Base-by-base conservation (phyloP, 768 basidiomycete species). In the Phylloporus sp. region DNA sequence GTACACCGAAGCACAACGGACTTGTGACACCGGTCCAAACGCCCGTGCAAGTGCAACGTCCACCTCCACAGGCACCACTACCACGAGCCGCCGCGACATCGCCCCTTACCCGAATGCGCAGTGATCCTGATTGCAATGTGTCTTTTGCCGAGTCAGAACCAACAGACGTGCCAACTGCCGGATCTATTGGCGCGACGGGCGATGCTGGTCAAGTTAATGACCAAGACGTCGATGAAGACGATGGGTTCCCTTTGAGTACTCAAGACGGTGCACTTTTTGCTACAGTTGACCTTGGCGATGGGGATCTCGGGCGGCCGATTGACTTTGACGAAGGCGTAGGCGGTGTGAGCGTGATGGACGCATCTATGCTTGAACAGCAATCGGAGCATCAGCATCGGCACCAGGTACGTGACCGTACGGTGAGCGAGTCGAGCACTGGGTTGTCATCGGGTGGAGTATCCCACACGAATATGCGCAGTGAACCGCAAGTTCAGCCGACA, bases 201-300 rank as follows among this genome's bases (percentile, higher is more conserved):
- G 35, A 45, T 6, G 5, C 5, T 1, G 12, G n/a, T 10, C 31
- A 52, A 29, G 43, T 53, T 31, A 59, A 59, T 23, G 52, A 48
- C 11, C 68, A 72, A 32, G 76, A 76, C 2, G 24, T 44, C 0
- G 52, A 55, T 0, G 52, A 49, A 4, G 76, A 68, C 2, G 72
- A 72, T 16, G 56, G 75, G 0, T 83, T 78, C 55, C 72, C 73
- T 11, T 77, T 82, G 56, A 71, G 73, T 50, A 85, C 84, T 1
- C 84, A 90, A 35, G 87, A 88, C 47, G 86, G 82, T 47, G 81
- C 76, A 2, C 78, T 87, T 58, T 70, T 84, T 31, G 84, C 85
- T 18, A 66, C 73, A 10, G 73, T 83, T 22, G 82, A 82, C 52
- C 64, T 81, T 12, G 75, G 72, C 2, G 77, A 77, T 18, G 72